Evolutionary conservation across 2,329 filamentous ascomycete species (phyloP).

Genomic region (Neonectria magnoliae): DNA sequence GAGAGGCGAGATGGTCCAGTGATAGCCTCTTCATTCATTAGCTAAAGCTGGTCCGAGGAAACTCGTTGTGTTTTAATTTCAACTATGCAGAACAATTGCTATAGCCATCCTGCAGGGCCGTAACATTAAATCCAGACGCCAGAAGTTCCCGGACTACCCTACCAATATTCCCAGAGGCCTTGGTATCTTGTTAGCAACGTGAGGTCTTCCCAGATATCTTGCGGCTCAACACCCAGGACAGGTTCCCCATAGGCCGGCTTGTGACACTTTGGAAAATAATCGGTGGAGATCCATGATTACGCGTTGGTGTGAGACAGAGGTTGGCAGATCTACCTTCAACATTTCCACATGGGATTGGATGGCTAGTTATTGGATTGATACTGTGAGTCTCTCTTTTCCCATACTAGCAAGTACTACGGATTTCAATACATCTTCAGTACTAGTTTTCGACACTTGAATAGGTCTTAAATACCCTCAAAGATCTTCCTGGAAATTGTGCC

Average conservation of each 20-base stretch:
- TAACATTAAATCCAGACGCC: background rate
- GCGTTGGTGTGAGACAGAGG: background rate
- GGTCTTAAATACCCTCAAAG: background rate
- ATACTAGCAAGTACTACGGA: background rate
- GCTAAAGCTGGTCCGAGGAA: background rate
- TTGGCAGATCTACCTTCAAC: background rate
- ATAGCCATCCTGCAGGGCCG: background rate
- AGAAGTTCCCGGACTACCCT: background rate
- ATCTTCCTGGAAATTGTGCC: background rate
- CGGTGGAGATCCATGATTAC: background rate
- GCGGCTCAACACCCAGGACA: background rate
- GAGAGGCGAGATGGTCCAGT: background rate
- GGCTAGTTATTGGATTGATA: background rate
- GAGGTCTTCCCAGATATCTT: background rate
- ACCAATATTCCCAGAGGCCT: background rate
- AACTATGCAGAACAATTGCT: background rate
- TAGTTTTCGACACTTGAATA: background rate
- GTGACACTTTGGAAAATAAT: background rate
- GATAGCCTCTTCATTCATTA: background rate
- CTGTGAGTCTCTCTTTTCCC: background rate
- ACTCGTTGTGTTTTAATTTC: background rate
- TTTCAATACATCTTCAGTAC: background rate
- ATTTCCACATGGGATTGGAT: conserved; percentile 1
- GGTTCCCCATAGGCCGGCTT: background rate
- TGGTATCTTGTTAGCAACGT: background rate